Percentiles rank a stretch among this genome's conserved stretches.
These are phyloP conservation scores for Thelonectria blattea DNA, from an alignment of 2,329 filamentous ascomycete genomes.

Conservation along the genomic window DNA sequence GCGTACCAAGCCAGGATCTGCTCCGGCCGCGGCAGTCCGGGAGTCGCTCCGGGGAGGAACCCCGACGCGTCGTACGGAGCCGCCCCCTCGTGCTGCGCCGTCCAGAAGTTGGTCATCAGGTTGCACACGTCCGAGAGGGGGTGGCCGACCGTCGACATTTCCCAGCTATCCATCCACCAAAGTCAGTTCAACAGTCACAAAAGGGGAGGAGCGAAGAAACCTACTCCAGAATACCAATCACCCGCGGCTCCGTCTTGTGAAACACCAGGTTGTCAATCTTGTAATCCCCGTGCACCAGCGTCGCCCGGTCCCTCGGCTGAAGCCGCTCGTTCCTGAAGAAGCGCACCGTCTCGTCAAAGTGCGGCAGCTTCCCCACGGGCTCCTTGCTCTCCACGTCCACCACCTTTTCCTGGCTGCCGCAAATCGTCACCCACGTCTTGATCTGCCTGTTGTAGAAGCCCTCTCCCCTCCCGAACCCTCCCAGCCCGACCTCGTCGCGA, in stretches of 20 bases:
- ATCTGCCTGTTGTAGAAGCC: constrained; percentile 90
- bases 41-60: constrained; percentile 68
- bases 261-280: constrained; percentile 94
- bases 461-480: constrained; percentile 71
- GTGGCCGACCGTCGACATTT: constrained; percentile 98
- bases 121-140: constrained; percentile 91
- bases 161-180: constrained; percentile 67
- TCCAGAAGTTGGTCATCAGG: constrained; percentile 57
- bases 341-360: constrained; percentile 78
- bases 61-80: constrained; percentile 44
- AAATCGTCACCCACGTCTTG: constrained; percentile 80
- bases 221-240: constrained; percentile 90
- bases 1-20: constrained; percentile 52
- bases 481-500: constrained; percentile 70
- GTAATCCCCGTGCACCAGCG: constrained; percentile 92
- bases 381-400: constrained; percentile 78
- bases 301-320: constrained; percentile 79
- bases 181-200: constrained; percentile 2
- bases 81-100: constrained; percentile 37
- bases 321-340: constrained; percentile 75
- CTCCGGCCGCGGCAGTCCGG: constrained; percentile 62
- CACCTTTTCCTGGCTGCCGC: constrained; percentile 75
- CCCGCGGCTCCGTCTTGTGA: constrained; percentile 83
- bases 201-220: constrained; percentile 34
- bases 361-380: constrained; percentile 81